These are phyloP conservation scores for Parachaetomium inaequale DNA, from an alignment of 495 filamentous ascomycete species.

Conservation along the genomic window DNA sequence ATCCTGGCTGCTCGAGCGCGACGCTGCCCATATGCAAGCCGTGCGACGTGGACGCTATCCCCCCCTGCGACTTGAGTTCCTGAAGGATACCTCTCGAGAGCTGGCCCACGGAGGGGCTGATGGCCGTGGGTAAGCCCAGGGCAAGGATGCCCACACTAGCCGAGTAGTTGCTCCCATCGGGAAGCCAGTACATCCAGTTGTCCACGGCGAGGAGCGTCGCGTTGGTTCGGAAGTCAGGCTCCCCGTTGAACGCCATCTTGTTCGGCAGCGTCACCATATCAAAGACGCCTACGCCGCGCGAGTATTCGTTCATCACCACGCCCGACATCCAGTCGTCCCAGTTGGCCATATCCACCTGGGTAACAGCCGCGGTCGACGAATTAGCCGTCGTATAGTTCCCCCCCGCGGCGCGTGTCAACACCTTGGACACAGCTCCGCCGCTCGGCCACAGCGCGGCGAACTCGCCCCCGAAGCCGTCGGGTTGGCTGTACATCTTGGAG, in stretches of 20 bases:
- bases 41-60: background rate
- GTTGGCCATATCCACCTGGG: too few relatives aligned
- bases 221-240: background rate
- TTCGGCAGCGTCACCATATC: background rate
- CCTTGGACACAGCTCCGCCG: background rate
- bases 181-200: background rate
- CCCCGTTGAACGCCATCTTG: too few relatives aligned
- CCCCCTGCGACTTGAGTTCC: background rate
- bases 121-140: background rate
- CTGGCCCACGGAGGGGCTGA: too few relatives aligned
- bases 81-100: background rate
- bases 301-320: background rate
- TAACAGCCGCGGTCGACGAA: background rate
- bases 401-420: background rate
- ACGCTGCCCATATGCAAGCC: slow-evolving; percentile 2
- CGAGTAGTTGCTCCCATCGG: background rate
- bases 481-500: background rate
- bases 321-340: too few relatives aligned
- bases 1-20: background rate
- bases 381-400: slow-evolving; percentile 7
- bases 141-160: background rate
- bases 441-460: slow-evolving; percentile 18
- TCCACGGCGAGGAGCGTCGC: background rate
- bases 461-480: background rate
- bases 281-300: background rate